Base-by-base conservation (phyloP, 2,329 filamentous ascomycete genomes). In the Diaporthe citrichinensis region DNA sequence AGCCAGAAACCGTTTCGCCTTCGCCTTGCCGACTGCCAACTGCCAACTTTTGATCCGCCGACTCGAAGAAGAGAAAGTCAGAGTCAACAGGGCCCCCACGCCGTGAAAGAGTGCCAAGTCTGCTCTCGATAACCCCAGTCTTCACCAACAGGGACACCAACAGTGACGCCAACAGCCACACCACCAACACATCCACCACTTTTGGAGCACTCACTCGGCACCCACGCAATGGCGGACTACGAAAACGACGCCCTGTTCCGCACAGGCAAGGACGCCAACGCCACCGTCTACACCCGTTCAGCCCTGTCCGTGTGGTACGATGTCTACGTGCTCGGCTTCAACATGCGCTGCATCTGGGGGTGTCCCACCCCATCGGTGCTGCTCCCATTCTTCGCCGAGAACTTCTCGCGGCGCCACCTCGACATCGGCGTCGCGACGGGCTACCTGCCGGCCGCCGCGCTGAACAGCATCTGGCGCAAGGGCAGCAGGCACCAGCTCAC, bases 361-460 rank as follows among this genome's bases (percentile, higher is more conserved):
- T 86, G 84, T 74, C 78, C 83, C 1, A 82, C 81, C 12, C 71
- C 71, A 0, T 67, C 73, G 7, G 67, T 83, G 15, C 81, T 84
- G 15, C 77, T 83, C 4, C 83, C 83, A 4, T 81, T 85, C 51
- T 85, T 84, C 79, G 75, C 75, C 62, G 78, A 81, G 44, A 79
- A 83, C 76, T 81, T 85, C 73, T 81, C 83, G 8, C 65, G 77
- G n/a, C 78, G 79, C 36, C 85, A 86, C 73, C 81, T 86, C 28
- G 84, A 86, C 77, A 79, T 84, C 34, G 85, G 85, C 67, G 84
- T 85, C n/a, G 85, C 82, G 1, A 83, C 83, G 3, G 85, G 84
- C 15, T 86, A 81, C 76, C 85, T 84, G 67, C 84, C 83, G 1
- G 79, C 82, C 36, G 76, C 74, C 15, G 79, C 81, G 7, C 78